Base-by-base conservation (phyloP, 2,329 filamentous ascomycete species). In the Venturia asperata region DNA sequence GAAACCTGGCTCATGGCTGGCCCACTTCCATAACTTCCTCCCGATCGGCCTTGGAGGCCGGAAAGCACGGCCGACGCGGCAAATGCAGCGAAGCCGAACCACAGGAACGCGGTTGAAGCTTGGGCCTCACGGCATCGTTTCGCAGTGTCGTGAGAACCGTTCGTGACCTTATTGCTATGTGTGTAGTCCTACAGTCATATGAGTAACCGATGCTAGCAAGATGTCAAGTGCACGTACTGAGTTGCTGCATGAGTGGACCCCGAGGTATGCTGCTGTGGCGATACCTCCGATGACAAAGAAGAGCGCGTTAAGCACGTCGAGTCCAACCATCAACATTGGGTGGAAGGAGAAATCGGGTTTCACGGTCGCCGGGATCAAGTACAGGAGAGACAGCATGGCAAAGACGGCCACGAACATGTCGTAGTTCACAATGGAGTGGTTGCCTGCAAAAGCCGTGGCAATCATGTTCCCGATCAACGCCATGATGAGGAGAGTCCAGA, bases 101-200 rank as follows among this genome's bases (percentile, higher is more conserved):
- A 93, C 77, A 91, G 82, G 78, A 93, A 93, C 45, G 85, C 88
- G 42, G 84, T 85, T 68, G 84, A 83, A 45, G 89, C 89, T 78
- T 92, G 89, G 19, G 90, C 83, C 77, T 91, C 85, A 68, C 84
- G 86, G 78, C 90, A 92, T 69, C 88, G 83, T 78, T 87, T 85
- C 73, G 80, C 75, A 67, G 82, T 79, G 75, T 87, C 73, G 67
- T 68, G 67, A 58, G 85, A 86, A 66, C 87, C 87, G 73, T 82
- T 88, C 34, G 81, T 87, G 72, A 90, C 85, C 77, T 80, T 83
- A 75, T 83, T 82, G 70, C 69, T 69, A n/a, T 64, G 56, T 55
- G 77, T 77, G 70, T 79, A 79, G 47, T 67, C 67, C 81, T 81
- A 67, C n/a, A 27, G 15, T 1, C 62, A 60, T 52, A 64, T 66